Conservation (phyloP, 352 stramenopile genomes). For the Phytophthora syringae region DNA sequence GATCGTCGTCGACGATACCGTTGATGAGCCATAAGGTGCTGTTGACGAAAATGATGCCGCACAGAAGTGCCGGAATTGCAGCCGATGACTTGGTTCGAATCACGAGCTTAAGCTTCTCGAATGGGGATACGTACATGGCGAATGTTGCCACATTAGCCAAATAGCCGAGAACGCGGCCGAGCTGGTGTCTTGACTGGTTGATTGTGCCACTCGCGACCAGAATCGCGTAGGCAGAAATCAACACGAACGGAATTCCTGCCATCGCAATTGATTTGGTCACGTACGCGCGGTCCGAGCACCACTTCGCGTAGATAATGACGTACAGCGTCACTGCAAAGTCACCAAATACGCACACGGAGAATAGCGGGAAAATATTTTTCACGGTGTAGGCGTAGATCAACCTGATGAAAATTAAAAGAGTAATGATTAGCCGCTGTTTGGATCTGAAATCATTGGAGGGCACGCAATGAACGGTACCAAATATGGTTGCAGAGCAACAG, state of each 20-base stretch:
- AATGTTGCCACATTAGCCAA: conserved; percentile 30
- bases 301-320: conserved; percentile 30
- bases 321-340: conserved; percentile 27
- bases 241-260: conserved; percentile 5
- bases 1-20: conserved; percentile 49
- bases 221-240: conserved; percentile 29
- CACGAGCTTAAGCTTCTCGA: conserved; percentile 38
- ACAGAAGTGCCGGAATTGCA: conserved; percentile 64
- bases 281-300: conserved; percentile 26
- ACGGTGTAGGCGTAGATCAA: conserved; percentile 34
- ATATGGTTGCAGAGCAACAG: conserved; percentile 39
- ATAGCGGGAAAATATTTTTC: conserved; percentile 36
- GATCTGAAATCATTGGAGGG: not conserved
- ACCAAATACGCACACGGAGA: conserved; percentile 35
- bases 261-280: conserved; percentile 12
- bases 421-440: not conserved
- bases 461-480: conserved; percentile 24
- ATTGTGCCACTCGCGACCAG: conserved; percentile 23
- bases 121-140: conserved; percentile 34
- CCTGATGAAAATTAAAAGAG: conserved; percentile 13
- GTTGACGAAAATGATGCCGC: conserved; percentile 51
- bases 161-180: conserved; percentile 27
- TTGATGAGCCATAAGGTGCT: conserved; percentile 62
- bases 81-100: conserved; percentile 33
- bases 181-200: conserved; percentile 28